Evolutionary conservation across 139 green algal species (phyloP).

Genomic region (Deuterostichococcus epilithicus): DNA sequence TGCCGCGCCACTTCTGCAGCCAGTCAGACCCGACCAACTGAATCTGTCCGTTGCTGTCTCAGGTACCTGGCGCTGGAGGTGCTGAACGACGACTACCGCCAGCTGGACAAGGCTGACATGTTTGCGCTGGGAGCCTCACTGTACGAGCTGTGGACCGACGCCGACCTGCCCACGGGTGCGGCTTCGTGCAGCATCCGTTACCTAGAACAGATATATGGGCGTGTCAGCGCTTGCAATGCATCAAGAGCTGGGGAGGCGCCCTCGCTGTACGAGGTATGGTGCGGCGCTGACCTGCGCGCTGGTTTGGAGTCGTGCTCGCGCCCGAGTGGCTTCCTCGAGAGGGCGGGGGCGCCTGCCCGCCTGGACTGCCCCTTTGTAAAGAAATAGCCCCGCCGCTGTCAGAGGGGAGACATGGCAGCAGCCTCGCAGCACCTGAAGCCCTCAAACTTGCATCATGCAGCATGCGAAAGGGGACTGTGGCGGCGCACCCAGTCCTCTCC

Average conservation of each 20-base stretch:
- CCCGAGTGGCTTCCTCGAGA: too few species aligned
- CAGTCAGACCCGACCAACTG: background rate
- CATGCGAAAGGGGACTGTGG: background rate
- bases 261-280: background rate
- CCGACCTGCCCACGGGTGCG: slow-evolving; percentile 42
- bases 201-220: background rate
- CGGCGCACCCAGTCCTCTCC: background rate
- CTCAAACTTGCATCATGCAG: too few species aligned
- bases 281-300: background rate
- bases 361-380: too few species aligned
- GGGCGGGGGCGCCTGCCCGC: too few species aligned
- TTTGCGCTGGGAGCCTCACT: slow-evolving; percentile 81
- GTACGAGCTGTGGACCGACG: slow-evolving; percentile 72
- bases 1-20: background rate
- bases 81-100: slow-evolving; percentile 52
- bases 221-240: background rate
- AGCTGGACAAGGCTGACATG: slow-evolving; percentile 84
- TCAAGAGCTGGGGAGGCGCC: background rate
- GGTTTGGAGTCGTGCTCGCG: background rate
- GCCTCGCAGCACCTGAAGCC: too few species aligned
- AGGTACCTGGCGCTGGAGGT: slow-evolving; percentile 86
- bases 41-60: background rate
- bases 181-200: background rate
- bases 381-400: too few species aligned
- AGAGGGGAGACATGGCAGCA: too few species aligned